These are phyloP conservation scores for Chalciporus piperatus DNA, from an alignment of 768 basidiomycete genomes.

Conservation along the genomic window DNA sequence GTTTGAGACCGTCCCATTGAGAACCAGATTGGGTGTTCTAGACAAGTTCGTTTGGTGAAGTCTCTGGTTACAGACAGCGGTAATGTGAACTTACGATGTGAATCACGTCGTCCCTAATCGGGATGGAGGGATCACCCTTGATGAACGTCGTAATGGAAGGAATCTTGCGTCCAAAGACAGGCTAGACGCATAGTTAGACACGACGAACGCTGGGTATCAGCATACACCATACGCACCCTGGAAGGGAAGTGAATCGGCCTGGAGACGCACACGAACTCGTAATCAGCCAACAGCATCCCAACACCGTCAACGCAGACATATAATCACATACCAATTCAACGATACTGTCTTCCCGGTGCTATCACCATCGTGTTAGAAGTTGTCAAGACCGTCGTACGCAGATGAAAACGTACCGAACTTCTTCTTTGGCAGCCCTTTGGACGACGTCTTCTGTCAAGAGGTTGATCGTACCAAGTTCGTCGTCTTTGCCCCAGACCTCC, in stretches of 20 bases:
- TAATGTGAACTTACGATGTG: constrained; percentile 43
- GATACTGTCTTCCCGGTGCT: constrained; percentile 55
- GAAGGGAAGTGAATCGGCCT: constrained; percentile 70
- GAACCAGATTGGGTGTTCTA: constrained; percentile 72
- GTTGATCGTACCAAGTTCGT: constrained; percentile 67
- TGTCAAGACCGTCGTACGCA: background rate
- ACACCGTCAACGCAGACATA: background rate
- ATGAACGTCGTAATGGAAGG: constrained; percentile 48
- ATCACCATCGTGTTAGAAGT: background rate
- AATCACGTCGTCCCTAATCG: constrained; percentile 45
- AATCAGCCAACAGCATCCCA: background rate
- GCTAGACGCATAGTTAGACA: constrained; percentile 37
- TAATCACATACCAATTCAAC: constrained; percentile 54
- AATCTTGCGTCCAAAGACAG: constrained; percentile 51
- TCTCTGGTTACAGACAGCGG: background rate
- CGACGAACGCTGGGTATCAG: background rate
- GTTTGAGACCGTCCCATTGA: constrained; percentile 68
- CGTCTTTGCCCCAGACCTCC: constrained; percentile 63
- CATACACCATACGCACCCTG: constrained; percentile 39
- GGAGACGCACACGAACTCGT: background rate
- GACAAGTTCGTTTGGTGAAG: background rate
- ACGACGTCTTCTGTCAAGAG: constrained; percentile 63
- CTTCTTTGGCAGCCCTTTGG: constrained; percentile 52
- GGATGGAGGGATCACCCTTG: constrained; percentile 14
- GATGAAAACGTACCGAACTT: constrained; percentile 47